phyloP scores from a whole-genome alignment of 208 protist species.

The Herpetomonas tarakana region DNA sequence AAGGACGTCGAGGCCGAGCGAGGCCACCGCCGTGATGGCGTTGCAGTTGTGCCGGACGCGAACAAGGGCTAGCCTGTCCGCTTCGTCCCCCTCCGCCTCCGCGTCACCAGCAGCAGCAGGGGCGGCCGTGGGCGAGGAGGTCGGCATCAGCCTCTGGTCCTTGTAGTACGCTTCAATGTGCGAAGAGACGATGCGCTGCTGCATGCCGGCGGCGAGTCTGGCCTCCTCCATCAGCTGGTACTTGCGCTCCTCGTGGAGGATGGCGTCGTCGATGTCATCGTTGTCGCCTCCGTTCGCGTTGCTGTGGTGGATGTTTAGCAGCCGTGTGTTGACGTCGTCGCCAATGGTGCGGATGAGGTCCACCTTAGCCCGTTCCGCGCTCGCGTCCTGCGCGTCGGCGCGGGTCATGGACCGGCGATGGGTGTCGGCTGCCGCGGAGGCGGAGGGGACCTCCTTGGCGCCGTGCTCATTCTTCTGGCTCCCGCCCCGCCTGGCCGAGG shows the following conservation, averaged over 20 bases:
- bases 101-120: no score
- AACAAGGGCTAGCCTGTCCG: conserved; percentile 17
- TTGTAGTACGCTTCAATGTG: conserved; percentile 39
- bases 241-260: conserved; percentile 70
- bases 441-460: conserved; percentile 31
- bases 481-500: not conserved
- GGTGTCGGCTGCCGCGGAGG: conserved; percentile 32
- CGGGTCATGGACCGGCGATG: conserved; percentile 18
- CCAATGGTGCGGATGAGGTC: conserved; percentile 63
- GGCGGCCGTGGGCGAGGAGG: conserved; percentile 3
- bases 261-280: conserved; percentile 56
- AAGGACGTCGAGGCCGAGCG: conserved; percentile 55
- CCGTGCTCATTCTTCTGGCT: not conserved
- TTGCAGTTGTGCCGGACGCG: conserved; percentile 85
- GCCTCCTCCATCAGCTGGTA: conserved; percentile 78
- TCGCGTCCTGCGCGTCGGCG: conserved; percentile 20
- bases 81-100: conserved; percentile 3
- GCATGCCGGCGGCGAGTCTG: conserved; percentile 62
- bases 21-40: conserved; percentile 74
- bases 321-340: conserved; percentile 82
- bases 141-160: conserved; percentile 5
- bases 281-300: conserved; percentile 68
- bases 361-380: conserved; percentile 16
- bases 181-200: conserved; percentile 58
- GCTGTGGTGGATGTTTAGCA: conserved; percentile 36